A percentile compares a stretch with the other conserved stretches of the same genome.
phyloP scores from a whole-genome alignment of 2,329 filamentous ascomycete species.

The Exophiala sp. region DNA sequence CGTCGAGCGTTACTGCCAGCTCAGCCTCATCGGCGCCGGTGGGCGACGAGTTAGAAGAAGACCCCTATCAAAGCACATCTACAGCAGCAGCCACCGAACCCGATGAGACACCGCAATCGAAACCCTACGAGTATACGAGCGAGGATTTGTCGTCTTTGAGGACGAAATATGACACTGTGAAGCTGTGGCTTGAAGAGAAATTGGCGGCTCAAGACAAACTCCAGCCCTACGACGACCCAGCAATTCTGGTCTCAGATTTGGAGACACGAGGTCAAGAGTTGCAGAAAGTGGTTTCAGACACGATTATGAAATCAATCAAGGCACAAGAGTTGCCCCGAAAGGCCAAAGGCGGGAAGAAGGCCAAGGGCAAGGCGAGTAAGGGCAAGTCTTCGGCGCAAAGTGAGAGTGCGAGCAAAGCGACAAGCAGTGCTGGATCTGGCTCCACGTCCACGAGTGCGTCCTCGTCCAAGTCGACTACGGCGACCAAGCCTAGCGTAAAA shows the following conservation, averaged over 20 bases:
- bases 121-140: slow-evolving; percentile 58
- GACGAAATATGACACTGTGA: slow-evolving; percentile 55
- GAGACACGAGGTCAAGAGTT: slow-evolving; percentile 63
- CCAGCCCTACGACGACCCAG: slow-evolving; percentile 64
- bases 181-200: slow-evolving; percentile 70
- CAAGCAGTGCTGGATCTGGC: not conserved
- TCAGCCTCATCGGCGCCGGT: slow-evolving; percentile 41
- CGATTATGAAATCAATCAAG: slow-evolving; percentile 63
- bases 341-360: slow-evolving; percentile 29
- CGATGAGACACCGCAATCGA: slow-evolving; percentile 33
- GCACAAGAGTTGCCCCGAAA: slow-evolving; percentile 41
- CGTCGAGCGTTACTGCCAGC: slow-evolving; percentile 44
- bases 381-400: slow-evolving; percentile 23
- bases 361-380: slow-evolving; percentile 32
- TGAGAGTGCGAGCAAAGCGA: slow-evolving; percentile 1
- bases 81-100: slow-evolving; percentile 32
- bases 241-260: slow-evolving; percentile 66
- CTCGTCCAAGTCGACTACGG: not conserved
- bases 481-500: not conserved
- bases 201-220: slow-evolving; percentile 66
- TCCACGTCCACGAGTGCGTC: slow-evolving; percentile 3
- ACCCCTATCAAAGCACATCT: slow-evolving; percentile 42
- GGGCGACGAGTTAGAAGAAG: slow-evolving; percentile 71
- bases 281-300: slow-evolving; percentile 61
- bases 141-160: slow-evolving; percentile 65